A percentile compares a stretch with the other conserved stretches of the same genome.
Evolutionary conservation across 2,329 filamentous ascomycete species (phyloP).

Genomic region (Colletotrichum melonis): DNA sequence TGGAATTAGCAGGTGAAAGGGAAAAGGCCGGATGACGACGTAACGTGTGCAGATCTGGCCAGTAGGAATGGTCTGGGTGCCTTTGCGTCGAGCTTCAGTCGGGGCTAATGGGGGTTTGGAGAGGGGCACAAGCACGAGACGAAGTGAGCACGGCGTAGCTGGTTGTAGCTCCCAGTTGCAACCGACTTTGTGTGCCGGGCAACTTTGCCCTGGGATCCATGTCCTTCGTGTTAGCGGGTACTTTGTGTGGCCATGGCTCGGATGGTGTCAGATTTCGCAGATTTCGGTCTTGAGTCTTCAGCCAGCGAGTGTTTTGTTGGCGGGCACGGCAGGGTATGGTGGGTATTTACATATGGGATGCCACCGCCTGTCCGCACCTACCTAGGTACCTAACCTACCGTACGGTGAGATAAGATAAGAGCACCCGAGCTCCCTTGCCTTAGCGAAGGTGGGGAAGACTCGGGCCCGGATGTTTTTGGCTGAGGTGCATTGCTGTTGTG

Average conservation of each 20-base stretch:
- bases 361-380: neutral
- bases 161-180: constrained; percentile 2
- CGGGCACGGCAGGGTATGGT: neutral
- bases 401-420: constrained; percentile 4
- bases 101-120: constrained; percentile 35
- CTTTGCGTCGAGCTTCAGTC: constrained; percentile 36
- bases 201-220: constrained; percentile 34
- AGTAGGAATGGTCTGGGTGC: constrained; percentile 33
- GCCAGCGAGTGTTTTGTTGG: neutral
- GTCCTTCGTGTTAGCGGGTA: constrained; percentile 32
- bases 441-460: neutral
- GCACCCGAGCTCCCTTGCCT: neutral
- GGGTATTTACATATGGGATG: neutral
- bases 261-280: constrained; percentile 26
- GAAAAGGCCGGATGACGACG: constrained; percentile 36
- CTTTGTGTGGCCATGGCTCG: constrained; percentile 15
- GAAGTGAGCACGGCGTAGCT: neutral
- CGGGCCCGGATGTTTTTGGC: neutral
- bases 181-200: constrained; percentile 28
- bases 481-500: neutral
- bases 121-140: constrained; percentile 37
- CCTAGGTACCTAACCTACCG: neutral
- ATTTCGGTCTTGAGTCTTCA: neutral
- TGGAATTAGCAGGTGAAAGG: constrained; percentile 37
- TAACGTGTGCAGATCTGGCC: constrained; percentile 37